Evolutionary conservation across 768 basidiomycete species (phyloP).

Genomic region (Suillus placidus): DNA sequence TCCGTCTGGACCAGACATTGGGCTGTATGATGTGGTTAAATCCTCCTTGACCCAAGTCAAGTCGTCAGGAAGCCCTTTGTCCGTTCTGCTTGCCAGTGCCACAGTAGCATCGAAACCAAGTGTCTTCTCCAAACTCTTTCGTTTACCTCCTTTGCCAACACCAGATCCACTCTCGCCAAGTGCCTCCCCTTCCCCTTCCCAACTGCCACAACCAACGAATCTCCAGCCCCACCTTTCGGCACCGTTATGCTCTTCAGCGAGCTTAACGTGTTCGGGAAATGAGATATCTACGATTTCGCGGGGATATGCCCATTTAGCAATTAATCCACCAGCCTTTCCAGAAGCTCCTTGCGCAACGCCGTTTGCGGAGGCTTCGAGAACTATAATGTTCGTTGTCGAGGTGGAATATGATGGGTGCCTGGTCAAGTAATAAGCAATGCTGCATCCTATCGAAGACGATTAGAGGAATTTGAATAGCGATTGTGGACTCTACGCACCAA

Average conservation of each 20-base stretch:
- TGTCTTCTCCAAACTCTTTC: slow-evolving; percentile 59
- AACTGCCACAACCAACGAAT: slow-evolving; percentile 69
- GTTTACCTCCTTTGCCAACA: slow-evolving; percentile 34
- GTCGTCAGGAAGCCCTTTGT: slow-evolving; percentile 50
- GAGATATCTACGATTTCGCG: slow-evolving; percentile 71
- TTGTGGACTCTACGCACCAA: slow-evolving; percentile 44
- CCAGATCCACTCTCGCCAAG: slow-evolving; percentile 22
- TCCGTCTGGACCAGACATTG: slow-evolving; percentile 52
- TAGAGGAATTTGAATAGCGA: not conserved
- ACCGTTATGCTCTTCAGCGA: slow-evolving; percentile 73
- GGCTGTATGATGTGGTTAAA: slow-evolving; percentile 62
- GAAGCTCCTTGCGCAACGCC: slow-evolving; percentile 79
- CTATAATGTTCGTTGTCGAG: slow-evolving; percentile 49
- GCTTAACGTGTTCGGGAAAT: slow-evolving; percentile 63
- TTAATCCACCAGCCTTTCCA: slow-evolving; percentile 83
- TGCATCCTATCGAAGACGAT: slow-evolving; percentile 39
- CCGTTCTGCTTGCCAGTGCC: slow-evolving; percentile 18
- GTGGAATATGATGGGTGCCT: slow-evolving; percentile 52
- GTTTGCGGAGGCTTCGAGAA: slow-evolving; percentile 70
- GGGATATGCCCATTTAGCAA: slow-evolving; percentile 86
- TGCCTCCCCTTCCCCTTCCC: slow-evolving; percentile 64
- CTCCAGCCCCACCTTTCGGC: slow-evolving; percentile 82
- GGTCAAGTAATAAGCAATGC: slow-evolving; percentile 80
- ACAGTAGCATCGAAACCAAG: slow-evolving; percentile 41
- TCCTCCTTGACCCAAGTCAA: slow-evolving; percentile 55